Evolutionary conservation across 2,329 filamentous ascomycete species (phyloP).

Genomic region (Cylindrodendrum hubeiense): DNA sequence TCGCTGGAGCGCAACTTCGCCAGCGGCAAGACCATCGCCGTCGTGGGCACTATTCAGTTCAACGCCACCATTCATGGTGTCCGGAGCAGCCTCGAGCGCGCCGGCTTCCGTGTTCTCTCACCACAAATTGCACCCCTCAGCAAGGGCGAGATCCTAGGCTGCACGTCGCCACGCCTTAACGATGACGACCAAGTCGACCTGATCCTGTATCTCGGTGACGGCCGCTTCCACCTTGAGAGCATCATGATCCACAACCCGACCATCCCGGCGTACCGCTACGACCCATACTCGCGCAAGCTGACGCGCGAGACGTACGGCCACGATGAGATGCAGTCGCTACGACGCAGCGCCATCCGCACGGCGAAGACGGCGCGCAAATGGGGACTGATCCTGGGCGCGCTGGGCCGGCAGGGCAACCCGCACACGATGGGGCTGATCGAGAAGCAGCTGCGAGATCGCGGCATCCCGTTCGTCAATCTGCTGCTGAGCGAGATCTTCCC

Average conservation of each 20-base stretch:
- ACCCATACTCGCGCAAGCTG: conserved; percentile 92
- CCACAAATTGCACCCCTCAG: conserved; percentile 94
- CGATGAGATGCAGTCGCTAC: conserved; percentile 86
- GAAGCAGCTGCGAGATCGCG: conserved; percentile 75
- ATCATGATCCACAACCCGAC: conserved; percentile 98
- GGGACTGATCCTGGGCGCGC: conserved; percentile 92
- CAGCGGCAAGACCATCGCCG: conserved; percentile 85
- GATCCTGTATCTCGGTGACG: conserved; percentile 91
- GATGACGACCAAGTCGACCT: conserved; percentile 74
- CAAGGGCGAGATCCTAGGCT: conserved; percentile 97
- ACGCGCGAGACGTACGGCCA: conserved; percentile 95
- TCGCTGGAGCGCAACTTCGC: conserved; percentile 91
- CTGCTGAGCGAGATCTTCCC: conserved; percentile 96
- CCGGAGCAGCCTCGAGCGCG: conserved; percentile 79
- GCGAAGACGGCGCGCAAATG: conserved; percentile 87
- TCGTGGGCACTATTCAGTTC: conserved; percentile 98
- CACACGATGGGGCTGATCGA: conserved; percentile 92
- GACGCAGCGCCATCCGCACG: conserved; percentile 79
- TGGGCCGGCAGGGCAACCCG: conserved; percentile 95
- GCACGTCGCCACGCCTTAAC: conserved; percentile 83
- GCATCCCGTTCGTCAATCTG: conserved; percentile 86
- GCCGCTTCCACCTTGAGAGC: conserved; percentile 95
- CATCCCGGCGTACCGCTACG: conserved; percentile 94
- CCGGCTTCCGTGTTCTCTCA: conserved; percentile 87
- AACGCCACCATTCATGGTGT: conserved; percentile 96